Conservation (phyloP, 768 basidiomycete species). For the Lentinula detonsa region DNA sequence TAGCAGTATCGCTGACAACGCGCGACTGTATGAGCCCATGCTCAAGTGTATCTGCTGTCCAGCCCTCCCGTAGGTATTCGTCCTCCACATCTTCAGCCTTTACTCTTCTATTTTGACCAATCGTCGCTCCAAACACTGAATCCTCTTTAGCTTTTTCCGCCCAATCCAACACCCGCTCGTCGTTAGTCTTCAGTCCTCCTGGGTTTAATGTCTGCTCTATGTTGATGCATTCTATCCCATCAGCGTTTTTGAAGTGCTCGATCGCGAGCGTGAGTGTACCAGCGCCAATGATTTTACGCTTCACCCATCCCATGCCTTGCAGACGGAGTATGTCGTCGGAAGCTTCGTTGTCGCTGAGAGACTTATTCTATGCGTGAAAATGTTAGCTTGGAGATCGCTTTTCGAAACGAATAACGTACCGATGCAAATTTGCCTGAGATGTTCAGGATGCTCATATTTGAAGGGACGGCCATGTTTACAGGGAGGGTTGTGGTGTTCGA, state of each 20-base stretch:
- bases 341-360: constrained; percentile 41
- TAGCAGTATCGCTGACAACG: constrained; percentile 55
- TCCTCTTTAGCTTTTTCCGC: constrained; percentile 56
- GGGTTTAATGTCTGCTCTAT: constrained; percentile 38
- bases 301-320: constrained; percentile 73
- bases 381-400: not conserved
- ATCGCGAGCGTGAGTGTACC: constrained; percentile 55
- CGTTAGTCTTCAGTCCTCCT: not conserved
- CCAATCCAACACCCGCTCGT: constrained; percentile 26
- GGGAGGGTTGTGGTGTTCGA: not conserved
- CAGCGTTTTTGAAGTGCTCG: constrained; percentile 60
- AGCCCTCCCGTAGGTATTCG: constrained; percentile 33
- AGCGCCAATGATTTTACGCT: constrained; percentile 50
- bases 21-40: constrained; percentile 39
- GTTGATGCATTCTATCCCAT: constrained; percentile 57
- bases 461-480: constrained; percentile 56
- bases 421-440: constrained; percentile 56
- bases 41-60: constrained; percentile 34
- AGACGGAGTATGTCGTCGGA: constrained; percentile 58
- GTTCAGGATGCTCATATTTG: constrained; percentile 50
- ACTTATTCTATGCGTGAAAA: constrained; percentile 48
- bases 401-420: constrained; percentile 31
- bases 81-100: constrained; percentile 37
- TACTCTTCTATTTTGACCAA: constrained; percentile 48
- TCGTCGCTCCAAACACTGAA: constrained; percentile 53